Evolutionary conservation across 2,329 filamentous ascomycete genomes (phyloP), one percentile per base, ranked within the genome.

Genomic region (Microdochium nivale): DNA sequence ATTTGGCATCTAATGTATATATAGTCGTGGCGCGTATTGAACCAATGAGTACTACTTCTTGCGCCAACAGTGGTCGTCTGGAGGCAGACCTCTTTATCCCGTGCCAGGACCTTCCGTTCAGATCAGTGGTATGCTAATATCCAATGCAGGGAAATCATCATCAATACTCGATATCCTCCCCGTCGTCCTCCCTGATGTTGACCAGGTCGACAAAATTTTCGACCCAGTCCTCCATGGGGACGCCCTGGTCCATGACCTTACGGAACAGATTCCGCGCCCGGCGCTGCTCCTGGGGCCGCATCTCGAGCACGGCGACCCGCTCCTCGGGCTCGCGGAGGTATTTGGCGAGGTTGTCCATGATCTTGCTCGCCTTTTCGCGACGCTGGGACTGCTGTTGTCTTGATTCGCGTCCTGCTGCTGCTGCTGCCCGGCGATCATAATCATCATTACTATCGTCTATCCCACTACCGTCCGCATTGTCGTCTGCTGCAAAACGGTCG

Each of bases 241-340:
- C 64, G n/a, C 61, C 64, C 0, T 61, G 58, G 7, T 65, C 62
- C 11, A 64, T 27, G 19, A 73, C 68, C 55, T 61, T 70, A 13
- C 58, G 52, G 55, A 78, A 76, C 14, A 69, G 58, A 2, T 49
- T 56, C 51, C 64, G 61, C 1, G 74, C 73, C 56, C 61, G 61
- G 11, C 61, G 60, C 24, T 64, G 61, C 63, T 75, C 67, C 21
- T 70, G 65, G 16, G 40, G 40, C 11, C 61, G 58, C 37, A 66
- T 55, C 49, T 60, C 58, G 19, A 56, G 53, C 32, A 63, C 51
- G 54, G 62, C 61, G 4, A 52, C 47, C 14, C 56, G 57, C 11
- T 68, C 67, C 40, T 69, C 64, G 10, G 58, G 46, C 37, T 54
- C 51, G 25, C 51, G 51, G 21, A 54, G 55, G 14, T 52, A 49